Evolutionary conservation across 495 filamentous ascomycete species (phyloP), one percentile per base, ranked within the genome.

Genomic region (Neurospora sp.): DNA sequence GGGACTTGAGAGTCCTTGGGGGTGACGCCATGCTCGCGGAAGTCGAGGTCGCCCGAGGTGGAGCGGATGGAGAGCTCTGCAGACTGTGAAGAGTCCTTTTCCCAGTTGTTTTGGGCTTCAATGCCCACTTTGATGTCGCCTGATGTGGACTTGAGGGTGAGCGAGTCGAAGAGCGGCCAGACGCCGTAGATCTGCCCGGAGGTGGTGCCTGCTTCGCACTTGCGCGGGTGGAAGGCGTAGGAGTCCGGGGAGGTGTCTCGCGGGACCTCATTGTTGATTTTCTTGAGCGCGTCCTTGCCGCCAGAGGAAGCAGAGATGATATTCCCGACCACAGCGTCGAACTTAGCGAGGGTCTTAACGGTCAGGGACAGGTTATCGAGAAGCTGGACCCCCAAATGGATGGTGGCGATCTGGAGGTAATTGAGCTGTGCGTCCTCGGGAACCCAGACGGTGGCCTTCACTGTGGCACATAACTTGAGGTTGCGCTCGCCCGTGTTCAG

Each of bases 91-190:
- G 70, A 40, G 12, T 74, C 37, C n/a, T n/a, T n/a, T n/a, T n/a
- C n/a, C 54, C 54, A 66, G 20, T 59, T 77, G 9, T 75, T 72
- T 46, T 83, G 73, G 18, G 84, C 84, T n/a, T 78, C 78, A 69
- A 86, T 76, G 59, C 73, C 79, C 1, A 81, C 81, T 10, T 72
- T 46, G 71, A 85, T 79, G 70, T 73, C 75, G 35, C 85, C 85
- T 0, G 83, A 82, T 1, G 76, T 80, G 44, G 80, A 80, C 12
- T 80, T 75, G 4, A 86, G 74, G 0, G 73, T 72, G 0, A 86
- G 76, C 44, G 81, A 78, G 72, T 85, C 81, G 73, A 81, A 82
- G 0, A 86, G 72, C 0, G 84, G 83, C 83, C 84, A 86, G 59
- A 77, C 74, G 31, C 85, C 85, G 12, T 42, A 38, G 75, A 86